Base-by-base conservation (phyloP, 495 filamentous ascomycete genomes). In the Neohortaea acidophila region DNA sequence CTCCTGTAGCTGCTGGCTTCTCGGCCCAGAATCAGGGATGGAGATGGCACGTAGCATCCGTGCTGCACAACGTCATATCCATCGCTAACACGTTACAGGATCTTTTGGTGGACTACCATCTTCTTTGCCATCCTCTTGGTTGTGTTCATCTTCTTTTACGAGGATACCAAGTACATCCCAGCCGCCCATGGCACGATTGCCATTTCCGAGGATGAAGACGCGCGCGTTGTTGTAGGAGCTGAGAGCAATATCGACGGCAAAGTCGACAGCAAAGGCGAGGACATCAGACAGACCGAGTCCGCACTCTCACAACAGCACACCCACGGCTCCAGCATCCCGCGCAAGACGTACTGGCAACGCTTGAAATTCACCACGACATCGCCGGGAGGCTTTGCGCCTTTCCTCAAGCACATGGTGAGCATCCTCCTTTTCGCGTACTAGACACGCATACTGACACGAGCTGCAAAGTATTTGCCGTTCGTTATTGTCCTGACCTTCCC, bases 41-140 rank as follows among this genome's bases (percentile, higher is more conserved):
- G 7, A 26, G 24, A 26, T 27, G 7, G 8, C n/a, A n/a, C 24
- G 24, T n/a, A 27, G 7, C 7, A 27, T 7, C 24, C n/a, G 7
- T 27, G n/a, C 24, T 27, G 8, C 24, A 27, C 7, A 27, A 27
- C n/a, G n/a, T n/a, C n/a, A n/a, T n/a, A n/a, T n/a, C n/a, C n/a
- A n/a, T 27, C n/a, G 24, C 24, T 27, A n/a, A 27, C 24, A 27
- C 24, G n/a, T 8, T 27, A n/a, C 2, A 34, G 36, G 43, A 45
- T 45, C 1, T 39, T 29, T 28, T 40, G 43, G 40, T 36, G 33
- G 41, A 39, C 41, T 25, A 20, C 34, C 4, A 44, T 39, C 4
- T 25, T 39, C 22, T 14, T 38, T 13, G 41, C n/a, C 2, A 13
- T 39, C 7, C n/a, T 4, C 14, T 22, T 44, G 5, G 10, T 39